phyloP scores from a whole-genome alignment of 768 basidiomycete genomes.

The Suillus bovinus region DNA sequence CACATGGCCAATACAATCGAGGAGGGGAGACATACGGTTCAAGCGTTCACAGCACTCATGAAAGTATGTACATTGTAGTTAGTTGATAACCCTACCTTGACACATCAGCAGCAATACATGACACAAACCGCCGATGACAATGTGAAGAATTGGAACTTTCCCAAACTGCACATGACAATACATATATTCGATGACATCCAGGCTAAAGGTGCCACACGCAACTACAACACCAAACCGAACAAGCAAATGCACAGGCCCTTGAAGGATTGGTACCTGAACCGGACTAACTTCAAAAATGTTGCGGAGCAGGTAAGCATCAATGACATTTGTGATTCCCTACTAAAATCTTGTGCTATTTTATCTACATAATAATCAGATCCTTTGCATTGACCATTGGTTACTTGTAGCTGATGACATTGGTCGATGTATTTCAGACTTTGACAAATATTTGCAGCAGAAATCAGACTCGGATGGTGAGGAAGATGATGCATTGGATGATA shows the following conservation, averaged over 20 bases:
- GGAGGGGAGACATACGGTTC: conserved; percentile 21
- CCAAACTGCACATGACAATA: conserved; percentile 27
- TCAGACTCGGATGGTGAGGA: too few relatives aligned
- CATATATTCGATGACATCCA: too few relatives aligned
- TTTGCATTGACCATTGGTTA: too few relatives aligned
- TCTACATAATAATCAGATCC: not conserved
- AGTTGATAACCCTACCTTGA: not conserved
- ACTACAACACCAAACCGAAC: conserved; percentile 35
- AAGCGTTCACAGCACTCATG: conserved; percentile 20
- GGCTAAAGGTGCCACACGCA: conserved; percentile 30
- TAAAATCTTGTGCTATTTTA: not conserved
- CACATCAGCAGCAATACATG: conserved; percentile 2
- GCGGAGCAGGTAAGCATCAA: conserved; percentile 29
- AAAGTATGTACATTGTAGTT: conserved; percentile 17
- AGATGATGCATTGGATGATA: too few relatives aligned
- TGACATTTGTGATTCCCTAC: not conserved
- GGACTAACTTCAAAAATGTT: conserved; percentile 37
- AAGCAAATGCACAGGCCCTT: conserved; percentile 31
- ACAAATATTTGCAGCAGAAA: too few relatives aligned
- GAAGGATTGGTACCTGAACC: conserved; percentile 25
- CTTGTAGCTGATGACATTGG: too few relatives aligned
- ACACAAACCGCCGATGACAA: not conserved
- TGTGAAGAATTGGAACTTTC: conserved; percentile 33
- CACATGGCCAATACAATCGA: conserved; percentile 31
- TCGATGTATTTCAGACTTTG: too few relatives aligned